Evolutionary conservation across 768 basidiomycete genomes (phyloP), one percentile per base, ranked within the genome.

Genomic region (Sistotremastrum niveocremeum): DNA sequence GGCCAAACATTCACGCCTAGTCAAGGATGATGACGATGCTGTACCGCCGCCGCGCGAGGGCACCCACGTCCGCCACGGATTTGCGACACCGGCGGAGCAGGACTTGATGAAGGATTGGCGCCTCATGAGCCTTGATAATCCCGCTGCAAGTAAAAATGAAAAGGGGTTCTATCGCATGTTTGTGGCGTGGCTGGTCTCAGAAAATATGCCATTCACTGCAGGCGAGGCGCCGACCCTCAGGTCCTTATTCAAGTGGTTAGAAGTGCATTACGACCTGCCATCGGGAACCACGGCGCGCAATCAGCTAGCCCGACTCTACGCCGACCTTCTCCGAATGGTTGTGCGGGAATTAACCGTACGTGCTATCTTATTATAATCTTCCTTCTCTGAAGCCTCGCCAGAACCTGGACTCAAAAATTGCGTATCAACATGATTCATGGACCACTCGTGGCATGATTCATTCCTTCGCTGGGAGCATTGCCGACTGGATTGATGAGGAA

Each of bases 231-330:
- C 42, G 5, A 50, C 42, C 3, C 51, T 56, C 34, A 29, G 20
- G 1, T 44, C 39, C 6, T 42, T 55, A 7, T 59, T 57, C 50
- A 34, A 46, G n/a, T n/a, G n/a, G n/a, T n/a, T 52, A 37, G 49
- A 54, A 40, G 34, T 52, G 38, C 37, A 46, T 28, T 57, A 43
- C 34, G 31, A 12, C 8, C 51, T 61, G 12, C 60, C 57, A 2
- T 49, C 47, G 12, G 59, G 60, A 40, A 60, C 59, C 3, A 58
- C 57, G 11, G 54, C 60, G n/a, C 54, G 54, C 5, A 60, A 58
- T 45, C 44, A 44, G 34, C 45, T 59, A 9, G 47, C 45, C 5
- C 28, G 37, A n/a, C 48, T 58, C 33, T 55, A 47, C 38, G 9
- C 8, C 0, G 55, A 57, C 29, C 48, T 60, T 39, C 52, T 56